These are phyloP conservation scores for Lodderomyces pseudojiufengensis DNA, from an alignment of 1,139 yeast species.

Conservation along the genomic window DNA sequence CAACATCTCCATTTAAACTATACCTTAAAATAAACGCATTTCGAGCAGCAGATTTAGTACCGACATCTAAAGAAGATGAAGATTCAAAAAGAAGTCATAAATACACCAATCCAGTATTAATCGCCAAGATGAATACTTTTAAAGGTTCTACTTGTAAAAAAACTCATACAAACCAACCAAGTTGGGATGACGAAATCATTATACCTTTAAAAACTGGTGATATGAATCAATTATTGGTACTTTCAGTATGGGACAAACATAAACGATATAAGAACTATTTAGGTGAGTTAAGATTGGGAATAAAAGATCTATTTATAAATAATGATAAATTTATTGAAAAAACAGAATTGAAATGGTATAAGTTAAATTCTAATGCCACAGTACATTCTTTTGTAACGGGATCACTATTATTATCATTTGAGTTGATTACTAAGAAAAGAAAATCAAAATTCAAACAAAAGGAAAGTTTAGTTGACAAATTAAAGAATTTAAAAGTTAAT, in stretches of 20 bases:
- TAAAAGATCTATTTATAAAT: slow-evolving; percentile 38
- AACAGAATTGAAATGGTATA: slow-evolving; percentile 48
- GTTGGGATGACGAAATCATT: slow-evolving; percentile 40
- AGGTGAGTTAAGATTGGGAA: slow-evolving; percentile 53
- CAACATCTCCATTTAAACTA: slow-evolving; percentile 9
- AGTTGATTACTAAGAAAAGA: slow-evolving; percentile 30
- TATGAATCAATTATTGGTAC: slow-evolving; percentile 26
- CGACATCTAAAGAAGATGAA: slow-evolving; percentile 7
- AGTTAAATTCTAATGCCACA: slow-evolving; percentile 43
- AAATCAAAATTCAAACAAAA: slow-evolving; percentile 5
- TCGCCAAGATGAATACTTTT: slow-evolving; percentile 30
- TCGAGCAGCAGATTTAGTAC: slow-evolving; percentile 39
- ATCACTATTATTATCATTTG: slow-evolving; percentile 49
- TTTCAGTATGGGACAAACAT: slow-evolving; percentile 48
- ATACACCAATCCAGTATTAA: slow-evolving; percentile 36
- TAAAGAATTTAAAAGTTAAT: slow-evolving; percentile 5
- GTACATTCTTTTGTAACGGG: slow-evolving; percentile 57
- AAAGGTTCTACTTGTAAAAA: slow-evolving; percentile 32
- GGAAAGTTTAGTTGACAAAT: slow-evolving; percentile 26
- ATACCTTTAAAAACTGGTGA: slow-evolving; percentile 32
- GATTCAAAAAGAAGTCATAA: slow-evolving; percentile 9
- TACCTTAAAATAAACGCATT: slow-evolving; percentile 33
- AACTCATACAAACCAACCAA: slow-evolving; percentile 39
- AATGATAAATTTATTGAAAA: slow-evolving; percentile 16
- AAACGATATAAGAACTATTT: slow-evolving; percentile 45